These are phyloP conservation scores for Nepenthes mirabilis DNA, from an alignment of 148 eudicot genomes.

Conservation along the genomic window DNA sequence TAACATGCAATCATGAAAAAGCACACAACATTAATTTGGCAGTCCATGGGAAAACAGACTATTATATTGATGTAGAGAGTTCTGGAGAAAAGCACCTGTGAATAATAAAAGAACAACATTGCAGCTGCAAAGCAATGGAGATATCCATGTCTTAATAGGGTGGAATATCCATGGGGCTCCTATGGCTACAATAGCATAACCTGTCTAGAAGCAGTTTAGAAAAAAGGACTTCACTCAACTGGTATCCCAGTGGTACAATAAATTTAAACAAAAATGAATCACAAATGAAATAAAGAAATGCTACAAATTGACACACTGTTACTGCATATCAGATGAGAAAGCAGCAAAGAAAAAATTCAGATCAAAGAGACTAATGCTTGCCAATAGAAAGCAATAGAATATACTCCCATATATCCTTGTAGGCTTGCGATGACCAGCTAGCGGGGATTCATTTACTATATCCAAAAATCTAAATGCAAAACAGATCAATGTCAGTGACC, in stretches of 20 bases:
- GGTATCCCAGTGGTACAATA: not conserved
- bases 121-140: slow-evolving; percentile 75
- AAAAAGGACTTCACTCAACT: slow-evolving; percentile 4
- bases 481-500: too few species aligned
- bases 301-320: not conserved
- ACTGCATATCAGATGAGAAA: not conserved
- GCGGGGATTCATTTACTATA: slow-evolving; percentile 83
- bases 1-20: too few species aligned
- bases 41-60: too few species aligned
- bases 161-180: slow-evolving; percentile 82
- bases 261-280: not conserved
- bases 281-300: too few species aligned
- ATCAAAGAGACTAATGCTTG: slow-evolving; percentile 30
- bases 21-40: too few species aligned
- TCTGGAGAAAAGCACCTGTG: slow-evolving; percentile 41
- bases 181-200: slow-evolving; percentile 67
- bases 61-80: not conserved
- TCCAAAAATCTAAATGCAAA: slow-evolving; percentile 59
- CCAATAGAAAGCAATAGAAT: slow-evolving; percentile 75
- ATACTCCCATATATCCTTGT: slow-evolving; percentile 67
- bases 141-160: slow-evolving; percentile 34
- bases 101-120: slow-evolving; percentile 55
- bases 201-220: slow-evolving; percentile 51
- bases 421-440: slow-evolving; percentile 80
- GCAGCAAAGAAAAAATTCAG: slow-evolving; percentile 6